phyloP scores from a whole-genome alignment of 129 eudicot species.

The Saposhnikovia divaricata region DNA sequence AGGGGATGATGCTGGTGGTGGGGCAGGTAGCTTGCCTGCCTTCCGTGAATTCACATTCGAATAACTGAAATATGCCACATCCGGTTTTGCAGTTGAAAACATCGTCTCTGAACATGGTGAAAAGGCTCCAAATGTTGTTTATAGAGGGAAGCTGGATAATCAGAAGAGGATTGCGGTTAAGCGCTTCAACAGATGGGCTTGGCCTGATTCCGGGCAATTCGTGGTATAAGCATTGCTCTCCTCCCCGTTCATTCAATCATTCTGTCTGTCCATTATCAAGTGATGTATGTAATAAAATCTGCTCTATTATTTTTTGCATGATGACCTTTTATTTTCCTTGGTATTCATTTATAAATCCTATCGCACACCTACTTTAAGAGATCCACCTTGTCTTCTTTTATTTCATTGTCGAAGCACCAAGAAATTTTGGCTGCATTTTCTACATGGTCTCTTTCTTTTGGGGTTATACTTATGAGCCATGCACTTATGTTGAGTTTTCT shows the following conservation, averaged over 20 bases:
- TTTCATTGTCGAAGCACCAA: background rate
- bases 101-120: conserved; percentile 64
- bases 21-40: conserved; percentile 26
- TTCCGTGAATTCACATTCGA: conserved; percentile 51
- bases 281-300: background rate
- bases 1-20: conserved; percentile 39
- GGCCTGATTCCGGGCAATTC: conserved; percentile 66
- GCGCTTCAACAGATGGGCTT: conserved; percentile 48
- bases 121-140: conserved; percentile 66
- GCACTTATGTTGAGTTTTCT: background rate
- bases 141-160: conserved; percentile 62
- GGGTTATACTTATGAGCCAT: too few relatives aligned
- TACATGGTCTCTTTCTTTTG: background rate
- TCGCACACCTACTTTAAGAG: background rate
- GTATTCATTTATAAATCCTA: background rate
- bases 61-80: conserved; percentile 62
- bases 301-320: background rate
- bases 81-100: conserved; percentile 59
- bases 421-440: background rate
- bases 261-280: background rate
- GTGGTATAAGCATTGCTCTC: conserved; percentile 28
- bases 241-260: background rate
- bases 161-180: conserved; percentile 56
- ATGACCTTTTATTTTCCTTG: background rate
- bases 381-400: background rate